phyloP scores from a whole-genome alignment of 441 rosid genomes.

The Gossypium trilobum region DNA sequence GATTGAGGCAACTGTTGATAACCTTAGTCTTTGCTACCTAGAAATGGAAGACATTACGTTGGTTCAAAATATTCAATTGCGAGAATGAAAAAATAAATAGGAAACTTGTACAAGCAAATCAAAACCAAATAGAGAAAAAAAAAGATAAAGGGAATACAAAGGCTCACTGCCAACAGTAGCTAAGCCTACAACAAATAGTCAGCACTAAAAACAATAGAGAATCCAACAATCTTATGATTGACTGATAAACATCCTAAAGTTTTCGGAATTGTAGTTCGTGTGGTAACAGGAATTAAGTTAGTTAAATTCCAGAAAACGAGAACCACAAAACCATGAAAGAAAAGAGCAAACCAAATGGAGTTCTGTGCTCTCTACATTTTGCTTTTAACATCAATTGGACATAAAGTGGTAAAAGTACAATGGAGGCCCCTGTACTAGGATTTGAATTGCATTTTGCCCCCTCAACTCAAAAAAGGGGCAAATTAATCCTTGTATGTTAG shows the following conservation, averaged over 20 bases:
- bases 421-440: no score
- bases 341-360: neutral
- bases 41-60: slow-evolving; percentile 6
- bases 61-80: neutral
- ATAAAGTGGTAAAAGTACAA: no score
- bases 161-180: neutral
- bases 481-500: no score
- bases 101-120: neutral
- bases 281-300: no score
- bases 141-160: neutral
- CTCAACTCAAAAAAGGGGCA: no score
- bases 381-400: neutral
- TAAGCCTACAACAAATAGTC: neutral
- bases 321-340: neutral
- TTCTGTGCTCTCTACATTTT: neutral
- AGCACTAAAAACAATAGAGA: neutral
- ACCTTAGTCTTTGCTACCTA: slow-evolving; percentile 93
- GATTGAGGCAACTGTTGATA: slow-evolving; percentile 82
- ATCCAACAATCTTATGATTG: neutral
- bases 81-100: neutral
- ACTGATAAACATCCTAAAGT: neutral
- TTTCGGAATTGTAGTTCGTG: no score
- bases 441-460: no score
- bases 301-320: no score
- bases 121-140: neutral